phyloP scores from a whole-genome alignment of 352 stramenopile species.

The Phytophthora pinifolia region DNA sequence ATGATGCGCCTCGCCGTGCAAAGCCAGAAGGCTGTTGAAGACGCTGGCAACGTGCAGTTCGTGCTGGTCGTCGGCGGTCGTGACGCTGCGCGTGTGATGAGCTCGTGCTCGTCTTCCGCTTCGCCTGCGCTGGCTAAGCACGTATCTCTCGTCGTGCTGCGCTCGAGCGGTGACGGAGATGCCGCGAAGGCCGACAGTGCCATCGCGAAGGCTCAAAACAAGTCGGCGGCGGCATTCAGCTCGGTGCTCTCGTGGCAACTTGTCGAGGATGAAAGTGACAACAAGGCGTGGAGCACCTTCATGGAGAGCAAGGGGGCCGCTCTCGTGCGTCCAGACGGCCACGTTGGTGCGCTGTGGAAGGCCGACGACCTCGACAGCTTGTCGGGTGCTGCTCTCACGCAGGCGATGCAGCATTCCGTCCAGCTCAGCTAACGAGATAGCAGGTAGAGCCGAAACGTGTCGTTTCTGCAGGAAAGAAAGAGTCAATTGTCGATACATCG shows the following conservation, averaged over 20 bases:
- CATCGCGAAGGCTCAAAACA: slow-evolving; percentile 10
- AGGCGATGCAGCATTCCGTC: slow-evolving; percentile 29
- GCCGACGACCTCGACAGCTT: slow-evolving; percentile 24
- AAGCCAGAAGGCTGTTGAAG: slow-evolving; percentile 2
- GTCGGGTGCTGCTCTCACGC: slow-evolving; percentile 11
- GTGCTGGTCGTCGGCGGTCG: slow-evolving; percentile 47
- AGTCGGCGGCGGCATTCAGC: slow-evolving; percentile 22
- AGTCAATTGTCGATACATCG: slow-evolving; percentile 20
- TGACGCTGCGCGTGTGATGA: slow-evolving; percentile 25
- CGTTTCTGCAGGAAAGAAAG: slow-evolving; percentile 20
- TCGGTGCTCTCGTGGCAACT: slow-evolving; percentile 39
- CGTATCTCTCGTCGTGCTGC: slow-evolving; percentile 42
- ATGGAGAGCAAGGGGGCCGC: slow-evolving; percentile 31
- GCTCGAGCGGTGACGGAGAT: slow-evolving; percentile 23
- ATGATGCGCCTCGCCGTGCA: slow-evolving; percentile 28
- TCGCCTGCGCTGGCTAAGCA: slow-evolving; percentile 26
- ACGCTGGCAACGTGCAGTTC: slow-evolving; percentile 45
- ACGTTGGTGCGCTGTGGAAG: slow-evolving; percentile 69
- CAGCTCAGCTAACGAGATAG: slow-evolving; percentile 28
- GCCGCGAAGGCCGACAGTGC: slow-evolving; percentile 9
- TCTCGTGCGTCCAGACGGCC: slow-evolving; percentile 80
- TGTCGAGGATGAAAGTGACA: slow-evolving; percentile 24
- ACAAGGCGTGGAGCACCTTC: slow-evolving; percentile 48
- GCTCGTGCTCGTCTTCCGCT: slow-evolving; percentile 14
- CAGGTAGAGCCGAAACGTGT: not conserved